These are phyloP conservation scores for Theileria equi DNA, from an alignment of 169 alveolate species.

Conservation along the genomic window DNA sequence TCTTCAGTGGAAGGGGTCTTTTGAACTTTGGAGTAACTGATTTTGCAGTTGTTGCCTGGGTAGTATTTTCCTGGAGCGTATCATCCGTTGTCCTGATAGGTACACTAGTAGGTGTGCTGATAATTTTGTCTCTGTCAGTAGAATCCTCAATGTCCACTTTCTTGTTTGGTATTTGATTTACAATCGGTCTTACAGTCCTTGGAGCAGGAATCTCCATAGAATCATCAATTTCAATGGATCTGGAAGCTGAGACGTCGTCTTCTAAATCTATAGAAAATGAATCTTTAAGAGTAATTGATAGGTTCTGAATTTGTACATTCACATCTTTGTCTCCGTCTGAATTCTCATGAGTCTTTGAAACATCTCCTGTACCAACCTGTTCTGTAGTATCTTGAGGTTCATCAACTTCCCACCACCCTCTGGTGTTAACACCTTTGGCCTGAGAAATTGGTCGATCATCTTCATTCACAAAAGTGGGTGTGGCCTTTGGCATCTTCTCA, in stretches of 20 bases:
- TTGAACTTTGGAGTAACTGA: conserved; percentile 20
- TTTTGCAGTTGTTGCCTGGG: background rate
- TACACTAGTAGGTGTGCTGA: conserved; percentile 6
- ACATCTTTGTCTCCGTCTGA: too few relatives aligned
- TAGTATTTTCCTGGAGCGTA: background rate
- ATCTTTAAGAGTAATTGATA: too few relatives aligned
- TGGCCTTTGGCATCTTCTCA: background rate
- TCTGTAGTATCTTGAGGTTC: too few relatives aligned
- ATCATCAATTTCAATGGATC: background rate
- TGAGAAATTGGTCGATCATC: conserved; percentile 23
- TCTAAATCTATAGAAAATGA: too few relatives aligned
- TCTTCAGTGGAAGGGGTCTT: conserved; percentile 48
- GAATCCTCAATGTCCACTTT: background rate
- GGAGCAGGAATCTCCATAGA: background rate
- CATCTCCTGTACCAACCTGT: too few relatives aligned
- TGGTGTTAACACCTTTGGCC: conserved; percentile 2
- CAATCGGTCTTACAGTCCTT: too few relatives aligned
- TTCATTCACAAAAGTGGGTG: background rate
- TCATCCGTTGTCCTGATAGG: conserved; percentile 2
- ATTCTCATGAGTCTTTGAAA: too few relatives aligned
- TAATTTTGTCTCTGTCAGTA: background rate
- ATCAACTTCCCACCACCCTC: conserved; percentile 53
- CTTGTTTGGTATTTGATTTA: too few relatives aligned
- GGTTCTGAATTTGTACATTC: too few relatives aligned
- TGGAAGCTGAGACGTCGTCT: background rate